phyloP scores from a whole-genome alignment of 176 grass and related monocot species.

The Pharus latifolius region DNA sequence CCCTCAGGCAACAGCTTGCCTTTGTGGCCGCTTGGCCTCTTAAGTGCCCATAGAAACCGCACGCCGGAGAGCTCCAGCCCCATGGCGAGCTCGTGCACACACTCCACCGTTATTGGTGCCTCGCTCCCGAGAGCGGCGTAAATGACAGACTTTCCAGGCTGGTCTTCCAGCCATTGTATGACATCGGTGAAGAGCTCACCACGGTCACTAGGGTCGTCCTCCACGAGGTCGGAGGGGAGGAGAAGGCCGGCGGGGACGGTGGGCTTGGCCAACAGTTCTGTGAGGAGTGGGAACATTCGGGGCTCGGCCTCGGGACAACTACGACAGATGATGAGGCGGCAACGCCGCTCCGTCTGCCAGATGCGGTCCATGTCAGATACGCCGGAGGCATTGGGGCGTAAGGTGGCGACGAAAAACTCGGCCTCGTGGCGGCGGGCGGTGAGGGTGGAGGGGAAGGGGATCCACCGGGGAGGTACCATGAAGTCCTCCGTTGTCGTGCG shows the following conservation, averaged over 20 bases:
- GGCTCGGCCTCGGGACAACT: background rate
- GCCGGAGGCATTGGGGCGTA: background rate
- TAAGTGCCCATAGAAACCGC: constrained; percentile 15
- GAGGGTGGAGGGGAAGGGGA: background rate
- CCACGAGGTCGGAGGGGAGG: background rate
- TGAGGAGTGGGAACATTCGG: background rate
- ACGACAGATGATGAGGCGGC: background rate
- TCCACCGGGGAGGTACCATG: background rate
- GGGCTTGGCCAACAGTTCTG: background rate
- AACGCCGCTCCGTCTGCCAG: background rate
- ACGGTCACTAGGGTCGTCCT: background rate
- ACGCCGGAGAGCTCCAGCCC: constrained; percentile 8
- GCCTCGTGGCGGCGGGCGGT: background rate
- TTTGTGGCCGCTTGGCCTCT: background rate
- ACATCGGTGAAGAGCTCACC: no score
- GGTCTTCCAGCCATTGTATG: background rate
- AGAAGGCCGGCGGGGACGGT: constrained; percentile 9
- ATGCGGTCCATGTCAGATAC: background rate
- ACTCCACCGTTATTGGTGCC: background rate
- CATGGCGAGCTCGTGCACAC: background rate
- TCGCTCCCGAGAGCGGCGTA: constrained; percentile 26
- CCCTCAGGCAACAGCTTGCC: background rate
- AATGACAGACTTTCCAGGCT: background rate
- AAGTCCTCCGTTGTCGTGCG: background rate
- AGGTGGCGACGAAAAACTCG: background rate